phyloP scores from a whole-genome alignment of 176 grass and related monocot genomes.

The Tuctoria greenei region DNA sequence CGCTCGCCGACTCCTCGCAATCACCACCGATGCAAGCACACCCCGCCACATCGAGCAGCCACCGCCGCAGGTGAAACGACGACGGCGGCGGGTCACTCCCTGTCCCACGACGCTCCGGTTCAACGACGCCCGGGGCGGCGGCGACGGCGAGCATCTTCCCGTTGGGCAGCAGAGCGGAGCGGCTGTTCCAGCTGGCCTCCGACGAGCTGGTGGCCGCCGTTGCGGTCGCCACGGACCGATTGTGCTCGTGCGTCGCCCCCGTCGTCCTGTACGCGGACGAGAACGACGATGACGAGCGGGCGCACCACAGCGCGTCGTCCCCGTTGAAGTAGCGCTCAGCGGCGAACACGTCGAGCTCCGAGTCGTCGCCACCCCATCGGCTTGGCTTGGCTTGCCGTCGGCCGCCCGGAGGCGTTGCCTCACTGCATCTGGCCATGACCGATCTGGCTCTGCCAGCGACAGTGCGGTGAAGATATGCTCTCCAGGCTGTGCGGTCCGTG shows the following conservation, averaged over 20 bases:
- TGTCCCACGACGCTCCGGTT: neutral
- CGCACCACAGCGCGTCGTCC: constrained; percentile 37
- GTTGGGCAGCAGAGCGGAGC: constrained; percentile 14
- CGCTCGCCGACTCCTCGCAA: neutral
- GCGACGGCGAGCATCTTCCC: neutral
- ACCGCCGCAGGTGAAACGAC: constrained; percentile 26
- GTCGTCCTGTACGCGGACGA: constrained; percentile 36
- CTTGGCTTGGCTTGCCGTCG: neutral
- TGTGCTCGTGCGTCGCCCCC: constrained; percentile 7
- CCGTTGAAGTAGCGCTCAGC: constrained; percentile 61
- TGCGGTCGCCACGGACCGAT: constrained; percentile 6
- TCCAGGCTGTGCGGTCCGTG: neutral
- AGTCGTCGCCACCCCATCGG: neutral
- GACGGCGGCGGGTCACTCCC: neutral
- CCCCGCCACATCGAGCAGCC: constrained; percentile 33
- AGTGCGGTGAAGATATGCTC: neutral
- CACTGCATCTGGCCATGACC: constrained; percentile 2
- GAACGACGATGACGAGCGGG: constrained; percentile 31
- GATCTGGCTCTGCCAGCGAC: neutral
- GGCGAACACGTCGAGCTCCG: constrained; percentile 40
- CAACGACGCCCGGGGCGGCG: neutral
- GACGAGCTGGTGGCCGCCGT: constrained; percentile 47
- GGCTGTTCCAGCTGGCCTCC: constrained; percentile 53
- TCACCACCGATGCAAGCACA: constrained; percentile 5
- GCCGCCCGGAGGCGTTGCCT: neutral